Evolutionary conservation across 1,284 basidiomycete species (phyloP).

Genomic region (Tremellales sp.): DNA sequence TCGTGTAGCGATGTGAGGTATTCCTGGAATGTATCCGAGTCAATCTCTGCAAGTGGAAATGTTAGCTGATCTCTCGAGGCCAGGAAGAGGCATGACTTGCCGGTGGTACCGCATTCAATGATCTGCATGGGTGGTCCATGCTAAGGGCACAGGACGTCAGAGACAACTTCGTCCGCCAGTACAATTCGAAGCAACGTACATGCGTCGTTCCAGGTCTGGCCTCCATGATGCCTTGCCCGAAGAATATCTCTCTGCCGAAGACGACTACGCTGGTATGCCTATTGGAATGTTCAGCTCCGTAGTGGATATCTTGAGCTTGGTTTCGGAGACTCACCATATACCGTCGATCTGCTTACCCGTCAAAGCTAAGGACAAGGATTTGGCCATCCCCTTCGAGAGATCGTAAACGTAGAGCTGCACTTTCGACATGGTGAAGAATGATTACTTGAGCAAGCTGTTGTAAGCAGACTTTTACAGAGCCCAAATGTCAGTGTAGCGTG

Average conservation of each 20-base stretch:
- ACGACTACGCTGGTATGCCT: constrained; percentile 79
- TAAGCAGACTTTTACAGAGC: no score
- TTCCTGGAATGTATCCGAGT: constrained; percentile 76
- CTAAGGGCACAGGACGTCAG: constrained; percentile 45
- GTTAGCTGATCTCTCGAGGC: neutral
- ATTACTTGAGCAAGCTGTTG: no score
- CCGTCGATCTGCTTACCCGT: constrained; percentile 84
- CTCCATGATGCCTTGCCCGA: constrained; percentile 73
- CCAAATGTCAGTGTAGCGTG: no score
- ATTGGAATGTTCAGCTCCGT: constrained; percentile 2
- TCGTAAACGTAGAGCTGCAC: constrained; percentile 87
- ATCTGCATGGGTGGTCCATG: constrained; percentile 73
- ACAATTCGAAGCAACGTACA: constrained; percentile 52
- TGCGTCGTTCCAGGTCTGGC: constrained; percentile 70
- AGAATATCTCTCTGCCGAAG: constrained; percentile 79
- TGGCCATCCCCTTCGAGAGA: constrained; percentile 77
- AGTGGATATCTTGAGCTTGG: neutral
- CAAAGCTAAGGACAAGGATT: constrained; percentile 67
- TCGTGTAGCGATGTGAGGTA: constrained; percentile 69
- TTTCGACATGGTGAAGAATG: constrained; percentile 43
- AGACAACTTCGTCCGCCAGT: constrained; percentile 3
- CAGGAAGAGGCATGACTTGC: no score
- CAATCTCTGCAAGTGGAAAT: constrained; percentile 59
- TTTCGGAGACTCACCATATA: constrained; percentile 61
- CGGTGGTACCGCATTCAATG: constrained; percentile 76